Conservation (phyloP, 2,329 filamentous ascomycete genomes). For the Colletotrichum theobromicola region DNA sequence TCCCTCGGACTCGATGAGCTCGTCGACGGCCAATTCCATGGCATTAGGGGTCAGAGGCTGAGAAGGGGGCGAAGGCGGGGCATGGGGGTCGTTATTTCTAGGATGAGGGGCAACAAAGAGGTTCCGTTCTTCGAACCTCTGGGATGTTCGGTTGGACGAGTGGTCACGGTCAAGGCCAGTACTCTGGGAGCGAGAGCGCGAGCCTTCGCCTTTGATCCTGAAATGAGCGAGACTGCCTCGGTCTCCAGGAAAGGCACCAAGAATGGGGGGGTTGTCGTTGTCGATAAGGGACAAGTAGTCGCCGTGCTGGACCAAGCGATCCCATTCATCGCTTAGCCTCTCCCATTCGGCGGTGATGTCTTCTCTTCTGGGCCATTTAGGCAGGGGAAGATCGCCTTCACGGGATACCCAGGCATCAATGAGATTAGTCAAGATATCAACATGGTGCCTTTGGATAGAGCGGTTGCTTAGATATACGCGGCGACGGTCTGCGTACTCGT, state of each 20-base stretch:
- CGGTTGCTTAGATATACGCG: neutral
- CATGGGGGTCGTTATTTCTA: neutral
- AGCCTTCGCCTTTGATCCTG: neutral
- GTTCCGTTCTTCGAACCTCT: neutral
- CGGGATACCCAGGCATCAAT: constrained; percentile 4
- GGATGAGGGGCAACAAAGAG: neutral
- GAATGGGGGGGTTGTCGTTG: neutral
- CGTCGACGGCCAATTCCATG: neutral
- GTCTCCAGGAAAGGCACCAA: neutral
- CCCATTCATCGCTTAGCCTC: neutral
- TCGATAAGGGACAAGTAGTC: neutral
- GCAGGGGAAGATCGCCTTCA: neutral
- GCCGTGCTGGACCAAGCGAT: neutral
- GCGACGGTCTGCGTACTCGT: neutral
- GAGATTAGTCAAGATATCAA: constrained; percentile 4
- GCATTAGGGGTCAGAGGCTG: neutral
- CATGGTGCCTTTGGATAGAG: neutral
- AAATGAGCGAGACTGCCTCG: neutral
- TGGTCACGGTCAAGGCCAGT: neutral
- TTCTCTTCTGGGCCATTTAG: neutral
- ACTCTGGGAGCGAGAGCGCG: neutral
- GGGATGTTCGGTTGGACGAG: neutral
- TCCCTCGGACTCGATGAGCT: neutral
- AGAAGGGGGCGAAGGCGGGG: neutral
- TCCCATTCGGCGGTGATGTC: neutral